Conservation (phyloP, 768 basidiomycete genomes). For the Amanita fuliginea region DNA sequence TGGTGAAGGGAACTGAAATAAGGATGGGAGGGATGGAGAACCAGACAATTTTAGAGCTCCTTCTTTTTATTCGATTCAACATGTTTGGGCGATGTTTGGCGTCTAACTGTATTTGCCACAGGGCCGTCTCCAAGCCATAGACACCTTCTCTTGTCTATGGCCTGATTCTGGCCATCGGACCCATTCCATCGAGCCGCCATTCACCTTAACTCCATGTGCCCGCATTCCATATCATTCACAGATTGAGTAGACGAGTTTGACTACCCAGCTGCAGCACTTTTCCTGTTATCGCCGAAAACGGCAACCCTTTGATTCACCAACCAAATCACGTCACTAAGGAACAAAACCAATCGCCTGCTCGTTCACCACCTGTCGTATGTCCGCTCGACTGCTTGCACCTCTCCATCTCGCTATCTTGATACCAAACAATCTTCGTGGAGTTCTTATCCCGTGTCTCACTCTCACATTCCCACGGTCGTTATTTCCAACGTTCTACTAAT, state of each 20-base stretch:
- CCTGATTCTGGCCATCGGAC: neutral
- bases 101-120: constrained; percentile 22
- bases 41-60: constrained; percentile 23
- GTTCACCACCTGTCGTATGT: neutral
- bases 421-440: too few species aligned
- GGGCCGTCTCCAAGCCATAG: constrained; percentile 15
- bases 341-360: constrained; percentile 7
- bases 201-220: neutral
- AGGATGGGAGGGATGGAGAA: constrained; percentile 46
- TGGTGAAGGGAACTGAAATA: constrained; percentile 35
- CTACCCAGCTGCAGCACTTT: constrained; percentile 1
- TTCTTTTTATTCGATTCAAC: constrained; percentile 35
- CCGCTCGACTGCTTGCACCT: neutral
- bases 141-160: neutral
- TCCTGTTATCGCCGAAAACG: constrained; percentile 15
- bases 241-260: neutral
- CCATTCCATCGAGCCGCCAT: neutral
- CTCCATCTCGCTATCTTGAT: neutral
- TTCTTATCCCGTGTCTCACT: neutral
- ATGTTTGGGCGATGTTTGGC: constrained; percentile 35
- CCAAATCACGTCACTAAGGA: constrained; percentile 26
- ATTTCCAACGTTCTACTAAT: too few species aligned
- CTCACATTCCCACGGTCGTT: neutral
- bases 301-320: constrained; percentile 20
- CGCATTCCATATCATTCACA: neutral